phyloP scores from a whole-genome alignment of 23 red algal species.

The Gracilaria gracilis region DNA sequence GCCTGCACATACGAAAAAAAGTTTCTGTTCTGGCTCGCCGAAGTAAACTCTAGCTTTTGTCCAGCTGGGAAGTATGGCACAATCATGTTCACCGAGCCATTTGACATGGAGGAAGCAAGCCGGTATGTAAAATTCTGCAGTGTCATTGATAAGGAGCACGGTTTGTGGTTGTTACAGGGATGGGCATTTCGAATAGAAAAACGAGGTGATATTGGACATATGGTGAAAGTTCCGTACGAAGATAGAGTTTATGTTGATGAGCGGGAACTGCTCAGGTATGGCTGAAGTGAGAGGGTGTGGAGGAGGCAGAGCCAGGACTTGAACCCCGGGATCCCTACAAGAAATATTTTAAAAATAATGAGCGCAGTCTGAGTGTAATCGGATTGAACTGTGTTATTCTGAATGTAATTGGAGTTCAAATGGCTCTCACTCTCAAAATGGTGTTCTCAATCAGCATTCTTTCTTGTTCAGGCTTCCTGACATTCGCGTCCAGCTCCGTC shows the following conservation, averaged over 20 bases:
- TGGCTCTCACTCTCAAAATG: too few species aligned
- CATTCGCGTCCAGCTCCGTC: too few species aligned
- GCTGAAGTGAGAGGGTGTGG: background rate
- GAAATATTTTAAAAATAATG: too few species aligned
- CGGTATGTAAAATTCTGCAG: slow-evolving; percentile 5
- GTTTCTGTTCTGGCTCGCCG: slow-evolving; percentile 15
- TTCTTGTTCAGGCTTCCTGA: too few species aligned
- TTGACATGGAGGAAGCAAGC: slow-evolving; percentile 6
- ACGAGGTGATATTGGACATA: slow-evolving; percentile 2
- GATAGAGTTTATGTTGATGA: slow-evolving; percentile 12
- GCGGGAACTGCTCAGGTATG: background rate
- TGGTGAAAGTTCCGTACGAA: slow-evolving; percentile 26
- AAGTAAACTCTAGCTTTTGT: slow-evolving; percentile 23
- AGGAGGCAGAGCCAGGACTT: too few species aligned
- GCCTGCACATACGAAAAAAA: slow-evolving; percentile 9
- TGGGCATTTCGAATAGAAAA: slow-evolving; percentile 25
- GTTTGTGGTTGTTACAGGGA: slow-evolving; percentile 28
- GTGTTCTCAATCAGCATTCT: too few species aligned
- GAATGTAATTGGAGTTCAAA: too few species aligned
- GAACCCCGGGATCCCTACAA: too few species aligned
- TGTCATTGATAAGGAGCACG: slow-evolving; percentile 19
- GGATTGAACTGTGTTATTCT: too few species aligned
- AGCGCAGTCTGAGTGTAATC: too few species aligned
- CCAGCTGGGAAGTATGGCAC: slow-evolving; percentile 36
- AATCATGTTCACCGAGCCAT: slow-evolving; percentile 11